Evolutionary conservation across 257 asterid species (phyloP).

Genomic region (Solanum virginianum): DNA sequence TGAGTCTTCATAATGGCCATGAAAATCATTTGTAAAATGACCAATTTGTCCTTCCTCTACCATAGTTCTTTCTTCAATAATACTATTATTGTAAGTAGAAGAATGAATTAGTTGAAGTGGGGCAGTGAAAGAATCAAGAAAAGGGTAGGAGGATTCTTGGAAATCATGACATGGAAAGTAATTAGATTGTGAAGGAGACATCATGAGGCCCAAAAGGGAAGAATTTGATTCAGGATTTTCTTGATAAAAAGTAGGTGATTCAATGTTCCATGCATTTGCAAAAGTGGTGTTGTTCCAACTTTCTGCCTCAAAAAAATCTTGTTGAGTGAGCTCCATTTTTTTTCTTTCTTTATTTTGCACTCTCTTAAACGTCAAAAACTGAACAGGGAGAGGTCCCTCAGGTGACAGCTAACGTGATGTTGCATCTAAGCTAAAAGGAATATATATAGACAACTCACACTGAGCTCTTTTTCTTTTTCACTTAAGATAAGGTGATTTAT

Average conservation of each 20-base stretch:
- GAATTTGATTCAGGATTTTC: constrained; percentile 38
- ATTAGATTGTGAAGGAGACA: constrained; percentile 19
- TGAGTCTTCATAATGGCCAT: neutral
- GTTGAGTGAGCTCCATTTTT: constrained; percentile 42
- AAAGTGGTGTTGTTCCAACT: constrained; percentile 25
- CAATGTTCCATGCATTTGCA: constrained; percentile 26
- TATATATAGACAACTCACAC: neutral
- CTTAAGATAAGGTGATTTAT: neutral
- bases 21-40: neutral
- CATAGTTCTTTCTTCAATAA: neutral
- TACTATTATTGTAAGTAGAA: constrained; percentile 12
- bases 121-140: constrained; percentile 20
- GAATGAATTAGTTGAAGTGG: constrained; percentile 19
- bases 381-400: too few species aligned
- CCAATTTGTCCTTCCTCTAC: neutral
- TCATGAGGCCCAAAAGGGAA: constrained; percentile 24
- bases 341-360: neutral
- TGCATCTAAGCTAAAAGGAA: constrained; percentile 5
- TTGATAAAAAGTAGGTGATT: constrained; percentile 16
- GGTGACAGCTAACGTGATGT: neutral
- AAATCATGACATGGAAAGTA: constrained; percentile 20
- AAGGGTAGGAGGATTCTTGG: constrained; percentile 41
- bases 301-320: constrained; percentile 42
- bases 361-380: neutral
- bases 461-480: neutral